Percentiles rank a stretch among this genome's conserved stretches.
Conservation (phyloP, 768 basidiomycete species). For the Boletus sp. region DNA sequence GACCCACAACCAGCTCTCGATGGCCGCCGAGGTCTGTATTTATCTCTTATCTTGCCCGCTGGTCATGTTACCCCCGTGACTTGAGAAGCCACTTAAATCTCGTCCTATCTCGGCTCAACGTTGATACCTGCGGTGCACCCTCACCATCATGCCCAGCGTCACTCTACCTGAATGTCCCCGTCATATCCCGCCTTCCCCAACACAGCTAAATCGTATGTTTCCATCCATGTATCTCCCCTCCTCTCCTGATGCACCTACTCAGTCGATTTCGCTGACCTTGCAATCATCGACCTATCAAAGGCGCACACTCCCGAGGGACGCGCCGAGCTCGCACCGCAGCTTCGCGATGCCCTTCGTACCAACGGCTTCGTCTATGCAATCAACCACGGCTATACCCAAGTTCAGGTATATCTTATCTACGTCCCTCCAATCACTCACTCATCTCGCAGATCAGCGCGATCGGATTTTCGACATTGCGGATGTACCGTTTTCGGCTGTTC, state of each 20-base stretch:
- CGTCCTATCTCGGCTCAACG: too few relatives aligned
- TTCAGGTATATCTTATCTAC: constrained; percentile 24
- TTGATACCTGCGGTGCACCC: not conserved
- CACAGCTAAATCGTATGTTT: constrained; percentile 35
- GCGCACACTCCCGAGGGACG: constrained; percentile 41
- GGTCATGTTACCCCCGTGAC: too few relatives aligned
- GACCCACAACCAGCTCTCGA: too few relatives aligned
- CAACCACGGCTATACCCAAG: constrained; percentile 39
- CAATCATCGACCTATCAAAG: constrained; percentile 50
- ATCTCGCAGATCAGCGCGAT: constrained; percentile 34
- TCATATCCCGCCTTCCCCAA: constrained; percentile 33
- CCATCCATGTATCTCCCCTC: not conserved
- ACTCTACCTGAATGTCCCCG: constrained; percentile 34
- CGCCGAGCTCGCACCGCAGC: constrained; percentile 38
- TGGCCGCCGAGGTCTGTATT: too few relatives aligned
- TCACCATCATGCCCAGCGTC: constrained; percentile 19
- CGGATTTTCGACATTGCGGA: constrained; percentile 50
- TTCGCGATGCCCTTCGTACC: constrained; percentile 45
- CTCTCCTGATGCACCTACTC: constrained; percentile 25
- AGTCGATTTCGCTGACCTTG: constrained; percentile 51
- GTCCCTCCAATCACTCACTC: constrained; percentile 10
- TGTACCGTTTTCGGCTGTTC: constrained; percentile 42
- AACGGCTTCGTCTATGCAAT: constrained; percentile 43
- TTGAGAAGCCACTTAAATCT: too few relatives aligned
- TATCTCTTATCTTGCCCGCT: too few relatives aligned